Evolutionary conservation across 176 grass and related monocot species (phyloP), one percentile per base, ranked within the genome.

Genomic region (Panicum miliaceum): DNA sequence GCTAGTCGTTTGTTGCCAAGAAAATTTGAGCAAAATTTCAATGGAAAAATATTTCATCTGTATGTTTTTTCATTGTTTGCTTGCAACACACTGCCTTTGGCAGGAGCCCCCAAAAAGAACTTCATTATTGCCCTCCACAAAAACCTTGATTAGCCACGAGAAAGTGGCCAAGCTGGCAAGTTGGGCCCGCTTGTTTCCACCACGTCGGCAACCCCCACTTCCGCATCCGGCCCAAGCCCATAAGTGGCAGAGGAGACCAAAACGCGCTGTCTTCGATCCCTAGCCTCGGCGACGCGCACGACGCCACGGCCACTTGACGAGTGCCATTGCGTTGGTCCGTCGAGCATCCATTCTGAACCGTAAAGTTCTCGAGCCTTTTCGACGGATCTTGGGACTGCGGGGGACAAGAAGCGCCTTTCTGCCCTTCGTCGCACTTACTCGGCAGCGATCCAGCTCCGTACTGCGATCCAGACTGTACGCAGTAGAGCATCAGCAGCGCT

Each of bases 331-430:
- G 34, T 12, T 64, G 38, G 32, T 42, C 40, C 22, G 15, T 1
- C 16, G 41, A 22, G 41, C 29, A 20, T n/a, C 59, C 29, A 0
- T 20, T 40, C 68, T 48, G 68, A 50, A 1, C 25, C 25, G 4
- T 26, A 16, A 81, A 29, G 51, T 43, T 29, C 9, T 32, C 41
- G 12, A 26, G 0, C 68, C 22, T 71, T 73, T 51, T 10, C 20
- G 80, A 29, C 38, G 5, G 36, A 12, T 20, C 38, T 36, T 22
- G 53, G 53, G 18, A 16, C 6, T 41, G 20, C 16, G 57, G 56
- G 71, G 82, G 75, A 79, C 75, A 86, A 22, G 65, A 86, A 71
- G 78, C 66, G 38, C 60, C 67, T 48, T 68, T 78, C 29, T 64
- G 3, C 12, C 70, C 42, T 74, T 74, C 1, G 42, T 34, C 27